These are phyloP conservation scores for Dipteronia sinensis DNA, from an alignment of 345 rosid genomes.

Conservation along the genomic window DNA sequence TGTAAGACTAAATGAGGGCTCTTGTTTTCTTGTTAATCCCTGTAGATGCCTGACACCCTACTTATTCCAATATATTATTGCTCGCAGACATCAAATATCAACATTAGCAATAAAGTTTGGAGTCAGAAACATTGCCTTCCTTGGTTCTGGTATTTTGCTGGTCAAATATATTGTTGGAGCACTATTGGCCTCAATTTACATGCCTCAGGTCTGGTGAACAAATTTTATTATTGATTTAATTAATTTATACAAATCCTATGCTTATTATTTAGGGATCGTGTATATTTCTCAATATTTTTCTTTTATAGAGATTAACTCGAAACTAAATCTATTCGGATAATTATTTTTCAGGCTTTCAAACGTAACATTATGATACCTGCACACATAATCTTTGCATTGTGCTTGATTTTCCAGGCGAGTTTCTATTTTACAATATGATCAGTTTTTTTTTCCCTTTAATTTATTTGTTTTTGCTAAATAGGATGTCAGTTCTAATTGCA, in stretches of 20 bases:
- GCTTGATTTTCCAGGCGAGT: constrained; percentile 82
- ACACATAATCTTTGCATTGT: constrained; percentile 58
- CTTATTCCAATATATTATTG: no score
- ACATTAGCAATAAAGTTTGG: no score
- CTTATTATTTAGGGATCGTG: background rate
- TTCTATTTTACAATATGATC: constrained; percentile 3
- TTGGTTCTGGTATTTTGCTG: background rate
- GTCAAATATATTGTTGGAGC: no score
- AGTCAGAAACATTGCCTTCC: no score
- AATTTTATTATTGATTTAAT: background rate
- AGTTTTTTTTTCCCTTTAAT: background rate
- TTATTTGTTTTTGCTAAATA: no score
- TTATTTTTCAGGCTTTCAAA: constrained; percentile 68
- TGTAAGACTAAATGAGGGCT: no score
- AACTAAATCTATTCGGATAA: constrained; percentile 11
- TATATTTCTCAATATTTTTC: constrained; percentile 2
- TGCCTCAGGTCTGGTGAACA: no score
- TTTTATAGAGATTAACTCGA: constrained; percentile 11
- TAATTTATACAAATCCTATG: background rate
- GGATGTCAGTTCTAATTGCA: no score
- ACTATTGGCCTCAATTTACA: no score
- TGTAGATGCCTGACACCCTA: no score
- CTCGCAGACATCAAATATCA: no score
- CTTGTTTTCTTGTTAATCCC: no score
- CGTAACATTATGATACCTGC: constrained; percentile 73